Base-by-base conservation (phyloP, 2,329 filamentous ascomycete genomes). In the Colletotrichum tropicale region DNA sequence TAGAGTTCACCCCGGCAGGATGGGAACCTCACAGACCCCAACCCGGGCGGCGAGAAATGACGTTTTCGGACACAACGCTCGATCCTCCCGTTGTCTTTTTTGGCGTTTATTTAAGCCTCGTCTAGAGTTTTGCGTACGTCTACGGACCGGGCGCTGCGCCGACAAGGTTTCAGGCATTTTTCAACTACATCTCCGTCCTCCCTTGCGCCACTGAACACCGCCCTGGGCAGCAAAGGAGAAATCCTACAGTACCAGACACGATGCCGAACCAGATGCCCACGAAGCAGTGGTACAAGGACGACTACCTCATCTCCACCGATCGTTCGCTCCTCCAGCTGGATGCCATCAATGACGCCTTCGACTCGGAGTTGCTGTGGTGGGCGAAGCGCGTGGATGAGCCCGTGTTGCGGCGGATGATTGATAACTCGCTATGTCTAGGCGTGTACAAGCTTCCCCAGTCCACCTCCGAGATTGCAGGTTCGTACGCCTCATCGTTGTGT, bases 261-360 rank as follows among this genome's bases (percentile, higher is more conserved):
- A 67, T 75, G 64, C 55, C 69, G 58, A 66, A 76, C n/a, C 78
- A 81, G 52, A 71, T 74, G 18, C 69, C 80, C 21, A 64, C 61
- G n/a, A 81, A 77, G 62, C 87, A 85, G 76, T 91, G 90, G 90
- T 88, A 87, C 78, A 86, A 86, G 58, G 87, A 88, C 77, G 86
- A 87, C 71, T 93, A 91, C 82, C 83, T 92, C 78, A 85, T 93
- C 82, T 93, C 92, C 32, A 93, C 91, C 48, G 89, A 93, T 80
- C 88, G 88, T 34, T 80, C 83, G 12, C 88, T 91, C 68, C 83
- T 94, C 75, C 88, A 92, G 68, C 83, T 89, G 28, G 81, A 86
- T 43, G 87, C 87, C 38, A 84, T 94, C 78, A 91, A 91, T 79
- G 84, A 85, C 8, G 90, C 89, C 26, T 89, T 93, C 77, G 86